Conservation (phyloP, 1,284 basidiomycete genomes). For the Rhizoctonia solani region DNA sequence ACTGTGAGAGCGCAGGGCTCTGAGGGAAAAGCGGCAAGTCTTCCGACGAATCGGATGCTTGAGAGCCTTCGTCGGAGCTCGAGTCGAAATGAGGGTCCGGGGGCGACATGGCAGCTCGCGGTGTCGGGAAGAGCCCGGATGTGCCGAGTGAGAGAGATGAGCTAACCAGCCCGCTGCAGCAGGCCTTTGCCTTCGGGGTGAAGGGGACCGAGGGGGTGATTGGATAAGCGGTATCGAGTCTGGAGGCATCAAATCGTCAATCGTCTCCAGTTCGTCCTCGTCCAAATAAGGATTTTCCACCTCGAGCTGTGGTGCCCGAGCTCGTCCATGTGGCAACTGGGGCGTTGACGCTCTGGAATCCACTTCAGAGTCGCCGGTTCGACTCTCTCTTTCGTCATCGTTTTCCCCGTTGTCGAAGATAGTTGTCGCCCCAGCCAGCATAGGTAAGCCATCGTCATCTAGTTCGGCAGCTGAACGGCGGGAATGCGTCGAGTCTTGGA, state of each 20-base stretch:
- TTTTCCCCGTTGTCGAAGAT: slow-evolving; percentile 51
- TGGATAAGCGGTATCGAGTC: slow-evolving; percentile 58
- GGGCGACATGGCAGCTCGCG: slow-evolving; percentile 54
- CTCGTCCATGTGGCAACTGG: slow-evolving; percentile 29
- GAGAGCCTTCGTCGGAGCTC: slow-evolving; percentile 14
- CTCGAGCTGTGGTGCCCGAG: slow-evolving; percentile 27
- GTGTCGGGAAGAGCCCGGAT: slow-evolving; percentile 46
- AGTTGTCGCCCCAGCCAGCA: slow-evolving; percentile 32
- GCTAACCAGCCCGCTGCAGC: slow-evolving; percentile 69
- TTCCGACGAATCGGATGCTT: slow-evolving; percentile 28
- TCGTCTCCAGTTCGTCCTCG: slow-evolving; percentile 47
- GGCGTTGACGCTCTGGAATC: slow-evolving; percentile 20
- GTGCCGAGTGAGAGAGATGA: slow-evolving; percentile 58
- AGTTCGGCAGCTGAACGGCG: slow-evolving; percentile 32
- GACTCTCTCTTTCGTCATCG: slow-evolving; percentile 52
- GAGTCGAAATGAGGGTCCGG: slow-evolving; percentile 43
- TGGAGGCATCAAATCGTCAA: slow-evolving; percentile 73
- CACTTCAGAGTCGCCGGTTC: slow-evolving; percentile 39
- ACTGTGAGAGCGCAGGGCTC: slow-evolving; percentile 56
- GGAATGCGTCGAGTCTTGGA: slow-evolving; percentile 24
- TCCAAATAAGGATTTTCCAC: slow-evolving; percentile 38
- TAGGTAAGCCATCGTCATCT: slow-evolving; percentile 38
- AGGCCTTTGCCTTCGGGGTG: slow-evolving; percentile 45
- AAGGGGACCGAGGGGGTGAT: slow-evolving; percentile 44
- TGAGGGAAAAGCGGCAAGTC: slow-evolving; percentile 41